Evolutionary conservation across 345 rosid species (phyloP).

Genomic region (Stellera chamaejasme): DNA sequence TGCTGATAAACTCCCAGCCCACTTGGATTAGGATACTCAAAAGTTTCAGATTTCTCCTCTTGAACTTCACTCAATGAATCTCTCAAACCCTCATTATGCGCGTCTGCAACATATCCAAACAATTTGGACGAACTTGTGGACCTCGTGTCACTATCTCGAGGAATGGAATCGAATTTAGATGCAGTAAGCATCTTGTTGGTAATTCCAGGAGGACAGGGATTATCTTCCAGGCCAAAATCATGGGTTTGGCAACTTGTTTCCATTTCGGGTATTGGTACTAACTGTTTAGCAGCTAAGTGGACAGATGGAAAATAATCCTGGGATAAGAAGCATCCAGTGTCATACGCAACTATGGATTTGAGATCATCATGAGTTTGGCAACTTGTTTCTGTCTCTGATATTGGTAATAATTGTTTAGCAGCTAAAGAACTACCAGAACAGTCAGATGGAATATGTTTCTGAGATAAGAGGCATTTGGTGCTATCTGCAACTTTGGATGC

Average conservation of each 20-base stretch:
- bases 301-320: conserved; percentile 14
- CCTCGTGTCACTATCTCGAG: conserved; percentile 25
- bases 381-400: conserved; percentile 30
- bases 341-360: conserved; percentile 14
- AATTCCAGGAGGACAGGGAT: neutral
- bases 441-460: conserved; percentile 13
- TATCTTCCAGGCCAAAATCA: conserved; percentile 21
- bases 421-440: conserved; percentile 22
- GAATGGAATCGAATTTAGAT: conserved; percentile 24
- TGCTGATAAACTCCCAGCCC: conserved; percentile 11
- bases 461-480: conserved; percentile 12
- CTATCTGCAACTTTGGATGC: conserved; percentile 15
- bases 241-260: conserved; percentile 25
- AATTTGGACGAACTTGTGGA: conserved; percentile 16
- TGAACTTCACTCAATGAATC: conserved; percentile 15
- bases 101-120: conserved; percentile 9
- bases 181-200: conserved; percentile 14
- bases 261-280: conserved; percentile 30
- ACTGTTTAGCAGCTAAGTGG: conserved; percentile 26
- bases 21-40: conserved; percentile 16
- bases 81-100: conserved; percentile 11
- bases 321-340: conserved; percentile 11
- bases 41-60: conserved; percentile 14
- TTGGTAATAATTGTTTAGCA: conserved; percentile 34
- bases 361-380: conserved; percentile 30